Evolutionary conservation across 2,329 filamentous ascomycete species (phyloP).

Genomic region (Paraphoma chrysanthemicola): DNA sequence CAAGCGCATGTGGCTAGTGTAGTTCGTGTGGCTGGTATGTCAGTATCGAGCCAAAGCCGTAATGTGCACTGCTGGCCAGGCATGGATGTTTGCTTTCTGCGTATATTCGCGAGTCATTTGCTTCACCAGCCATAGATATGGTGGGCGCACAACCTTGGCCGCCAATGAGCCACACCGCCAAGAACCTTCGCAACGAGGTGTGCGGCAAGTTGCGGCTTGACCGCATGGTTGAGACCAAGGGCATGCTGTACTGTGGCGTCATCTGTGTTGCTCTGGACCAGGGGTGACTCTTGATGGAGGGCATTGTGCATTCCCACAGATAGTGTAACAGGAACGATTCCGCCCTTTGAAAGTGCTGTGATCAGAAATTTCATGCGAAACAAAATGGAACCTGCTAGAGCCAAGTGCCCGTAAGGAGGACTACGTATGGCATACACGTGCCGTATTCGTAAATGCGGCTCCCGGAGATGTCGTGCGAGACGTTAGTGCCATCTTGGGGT

Average conservation of each 20-base stretch:
- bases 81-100: background rate
- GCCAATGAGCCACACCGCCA: constrained; percentile 8
- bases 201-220: background rate
- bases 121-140: background rate
- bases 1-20: background rate
- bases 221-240: background rate
- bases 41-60: background rate
- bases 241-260: constrained; percentile 1
- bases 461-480: background rate
- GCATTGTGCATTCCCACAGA: background rate
- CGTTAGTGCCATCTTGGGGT: constrained; percentile 6
- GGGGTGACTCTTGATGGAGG: background rate
- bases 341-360: too few species aligned
- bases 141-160: constrained; percentile 1
- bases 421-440: too few species aligned
- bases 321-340: too few species aligned
- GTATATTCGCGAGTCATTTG: background rate
- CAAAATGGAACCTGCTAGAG: too few species aligned
- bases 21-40: background rate
- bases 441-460: too few species aligned
- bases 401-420: too few species aligned
- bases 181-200: background rate
- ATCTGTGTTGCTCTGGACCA: background rate
- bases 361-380: too few species aligned
- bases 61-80: too few species aligned